A percentile compares a stretch with the other conserved stretches of the same genome.
These are phyloP conservation scores for Pythium folliculosum DNA, from an alignment of 352 stramenopile species.

Conservation along the genomic window DNA sequence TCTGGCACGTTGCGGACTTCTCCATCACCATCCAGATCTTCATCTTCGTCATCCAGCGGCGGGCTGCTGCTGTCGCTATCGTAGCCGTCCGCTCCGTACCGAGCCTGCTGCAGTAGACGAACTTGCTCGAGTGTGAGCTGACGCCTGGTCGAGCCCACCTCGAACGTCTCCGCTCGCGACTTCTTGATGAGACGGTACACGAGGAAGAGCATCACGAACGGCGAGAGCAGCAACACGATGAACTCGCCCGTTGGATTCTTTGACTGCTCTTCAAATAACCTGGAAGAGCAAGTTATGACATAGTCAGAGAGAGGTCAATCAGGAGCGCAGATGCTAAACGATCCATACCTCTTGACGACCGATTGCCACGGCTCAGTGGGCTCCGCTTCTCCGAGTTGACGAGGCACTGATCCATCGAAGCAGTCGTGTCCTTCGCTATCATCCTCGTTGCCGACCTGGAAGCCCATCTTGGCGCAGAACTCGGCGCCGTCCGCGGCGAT, in stretches of 20 bases:
- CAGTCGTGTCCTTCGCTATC: constrained; percentile 76
- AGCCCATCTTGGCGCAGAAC: constrained; percentile 83
- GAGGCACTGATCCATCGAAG: constrained; percentile 81
- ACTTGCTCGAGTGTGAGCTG: constrained; percentile 71
- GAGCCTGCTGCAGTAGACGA: constrained; percentile 66
- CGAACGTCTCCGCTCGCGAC: constrained; percentile 41
- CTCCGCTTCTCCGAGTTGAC: constrained; percentile 49
- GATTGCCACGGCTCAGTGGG: constrained; percentile 62
- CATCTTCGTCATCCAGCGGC: constrained; percentile 20
- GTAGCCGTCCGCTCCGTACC: constrained; percentile 55
- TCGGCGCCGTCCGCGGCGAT: constrained; percentile 58
- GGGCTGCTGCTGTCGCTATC: constrained; percentile 49
- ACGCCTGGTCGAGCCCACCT: constrained; percentile 28
- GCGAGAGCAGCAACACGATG: constrained; percentile 60
- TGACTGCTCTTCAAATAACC: constrained; percentile 68
- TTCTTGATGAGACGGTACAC: constrained; percentile 49
- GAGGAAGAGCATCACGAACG: constrained; percentile 57
- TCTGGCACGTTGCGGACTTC: neutral
- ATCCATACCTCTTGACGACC: constrained; percentile 36
- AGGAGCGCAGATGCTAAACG: neutral
- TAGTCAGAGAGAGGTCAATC: no score
- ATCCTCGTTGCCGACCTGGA: constrained; percentile 62
- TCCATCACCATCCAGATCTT: constrained; percentile 1
- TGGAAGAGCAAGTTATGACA: constrained; percentile 23
- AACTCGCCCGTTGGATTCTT: constrained; percentile 68